Percentiles rank a stretch among this genome's conserved stretches.
These are phyloP conservation scores for Colletotrichum abscissum DNA, from an alignment of 2,329 filamentous ascomycete species.

Conservation along the genomic window DNA sequence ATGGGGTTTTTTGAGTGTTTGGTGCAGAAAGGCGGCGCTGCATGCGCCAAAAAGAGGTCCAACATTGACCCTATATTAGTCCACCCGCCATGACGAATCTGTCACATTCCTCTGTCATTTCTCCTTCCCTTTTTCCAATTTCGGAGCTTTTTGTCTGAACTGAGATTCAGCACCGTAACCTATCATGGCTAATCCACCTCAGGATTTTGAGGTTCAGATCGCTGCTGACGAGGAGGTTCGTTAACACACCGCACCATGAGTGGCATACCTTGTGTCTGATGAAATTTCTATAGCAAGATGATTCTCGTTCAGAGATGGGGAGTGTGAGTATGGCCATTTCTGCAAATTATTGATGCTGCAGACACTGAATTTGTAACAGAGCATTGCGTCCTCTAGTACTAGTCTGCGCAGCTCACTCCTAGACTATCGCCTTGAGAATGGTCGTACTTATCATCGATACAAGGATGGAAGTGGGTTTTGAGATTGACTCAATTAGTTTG, in stretches of 20 bases:
- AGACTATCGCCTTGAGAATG: constrained; percentile 16
- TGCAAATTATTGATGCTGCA: neutral
- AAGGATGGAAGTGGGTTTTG: constrained; percentile 18
- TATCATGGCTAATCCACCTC: neutral
- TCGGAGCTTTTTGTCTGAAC: neutral
- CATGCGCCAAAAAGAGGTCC: neutral
- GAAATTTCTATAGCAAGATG: neutral
- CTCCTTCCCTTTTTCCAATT: neutral
- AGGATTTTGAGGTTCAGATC: neutral
- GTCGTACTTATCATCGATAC: constrained; percentile 37
- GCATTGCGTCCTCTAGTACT: constrained; percentile 38
- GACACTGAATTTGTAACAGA: neutral
- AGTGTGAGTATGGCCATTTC: neutral
- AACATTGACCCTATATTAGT: neutral
- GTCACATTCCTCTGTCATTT: neutral
- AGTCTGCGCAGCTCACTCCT: constrained; percentile 45
- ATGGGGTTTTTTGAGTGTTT: neutral
- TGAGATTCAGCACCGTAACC: neutral
- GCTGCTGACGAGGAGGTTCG: neutral
- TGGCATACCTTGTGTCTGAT: neutral
- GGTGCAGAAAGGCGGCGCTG: neutral
- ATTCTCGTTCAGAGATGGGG: neutral
- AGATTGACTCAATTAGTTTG: neutral
- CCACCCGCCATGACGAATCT: neutral
- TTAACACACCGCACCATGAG: neutral